Evolutionary conservation across 2,329 filamentous ascomycete species (phyloP).

Genomic region (Talaromyces pinophilus): DNA sequence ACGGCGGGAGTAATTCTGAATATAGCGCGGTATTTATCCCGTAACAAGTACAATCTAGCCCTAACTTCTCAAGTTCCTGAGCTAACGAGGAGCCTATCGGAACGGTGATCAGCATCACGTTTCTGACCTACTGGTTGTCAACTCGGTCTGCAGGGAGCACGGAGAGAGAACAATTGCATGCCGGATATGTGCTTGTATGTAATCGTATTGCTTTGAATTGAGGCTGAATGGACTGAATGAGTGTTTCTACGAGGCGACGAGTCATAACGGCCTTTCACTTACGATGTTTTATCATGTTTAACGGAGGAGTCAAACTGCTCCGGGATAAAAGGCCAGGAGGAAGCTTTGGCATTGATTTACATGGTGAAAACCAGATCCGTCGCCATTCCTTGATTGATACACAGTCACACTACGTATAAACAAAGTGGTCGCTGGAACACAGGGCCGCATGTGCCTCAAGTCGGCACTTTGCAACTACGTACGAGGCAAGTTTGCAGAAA

Average conservation of each 20-base stretch:
- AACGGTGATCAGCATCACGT: slow-evolving; percentile 8
- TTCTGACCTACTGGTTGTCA: slow-evolving; percentile 10
- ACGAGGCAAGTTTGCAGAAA: not conserved
- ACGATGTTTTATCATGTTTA: not conserved
- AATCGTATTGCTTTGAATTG: slow-evolving; percentile 44
- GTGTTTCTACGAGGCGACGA: not conserved
- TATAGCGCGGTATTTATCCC: not conserved
- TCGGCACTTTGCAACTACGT: not conserved
- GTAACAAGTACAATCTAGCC: not conserved
- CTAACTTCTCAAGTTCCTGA: slow-evolving; percentile 8
- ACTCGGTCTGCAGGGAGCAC: not conserved
- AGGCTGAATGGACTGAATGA: not conserved
- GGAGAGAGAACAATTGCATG: not conserved
- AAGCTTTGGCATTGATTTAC: not conserved
- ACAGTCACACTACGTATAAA: too few species aligned
- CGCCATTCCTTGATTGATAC: not conserved
- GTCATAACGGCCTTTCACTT: not conserved
- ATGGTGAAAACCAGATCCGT: not conserved
- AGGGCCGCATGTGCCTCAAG: not conserved
- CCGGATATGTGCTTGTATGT: slow-evolving; percentile 16
- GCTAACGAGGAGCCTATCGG: slow-evolving; percentile 15
- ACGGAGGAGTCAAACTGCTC: not conserved
- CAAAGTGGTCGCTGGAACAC: not conserved
- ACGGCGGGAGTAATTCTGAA: fast-evolving
- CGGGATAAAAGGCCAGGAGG: not conserved